Evolutionary conservation across 2,329 filamentous ascomycete species (phyloP), one percentile per base, ranked within the genome.

Genomic region (Chrysosporium keratinophilum): DNA sequence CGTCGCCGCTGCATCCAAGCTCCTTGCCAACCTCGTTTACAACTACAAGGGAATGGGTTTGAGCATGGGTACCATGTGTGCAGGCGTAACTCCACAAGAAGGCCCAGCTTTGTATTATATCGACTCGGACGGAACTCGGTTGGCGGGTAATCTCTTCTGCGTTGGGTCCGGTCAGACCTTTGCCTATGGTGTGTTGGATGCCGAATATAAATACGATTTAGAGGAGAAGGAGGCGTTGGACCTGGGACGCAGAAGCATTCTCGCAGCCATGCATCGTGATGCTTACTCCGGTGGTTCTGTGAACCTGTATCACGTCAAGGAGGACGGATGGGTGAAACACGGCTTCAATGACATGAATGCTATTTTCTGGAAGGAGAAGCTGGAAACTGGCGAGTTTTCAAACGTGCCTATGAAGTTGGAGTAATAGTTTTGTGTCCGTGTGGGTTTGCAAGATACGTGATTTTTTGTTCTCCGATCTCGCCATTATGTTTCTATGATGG

Each of bases 51-150:
- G 90, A 67, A 95, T 95, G 88, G 93, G 93, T 37, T 76, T 98
- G 65, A 95, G 88, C 69, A 98, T 98, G 93, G 93, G 93, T 63
- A 98, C 93, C 67, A 98, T 98, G 93, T 95, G 93, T 73, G 91
- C 93, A 35, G 93, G 93, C 66, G 93, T 98, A 61, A 93, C 93
- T 60, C 82, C 83, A 61, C 84, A 89, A 71, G 89, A 95, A 75
- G 87, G 88, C 20, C 93, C 93, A 23, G 93, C 93, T 40, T 85
- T 98, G 57, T 98, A 98, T 81, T 98, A 98, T 76, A 94, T 98
- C 73, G 93, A 98, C 76, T 90, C 85, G 60, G 93, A 98, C 74
- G 93, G 93, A 68, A 97, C 93, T 19, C 81, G 93, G 52, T 80
- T 98, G 56, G 76, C 88, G 17, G 93, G 93, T 47, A 96, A 98